Conservation (phyloP, 1,284 basidiomycete genomes). For the Apiotrichum veenhuisii region DNA sequence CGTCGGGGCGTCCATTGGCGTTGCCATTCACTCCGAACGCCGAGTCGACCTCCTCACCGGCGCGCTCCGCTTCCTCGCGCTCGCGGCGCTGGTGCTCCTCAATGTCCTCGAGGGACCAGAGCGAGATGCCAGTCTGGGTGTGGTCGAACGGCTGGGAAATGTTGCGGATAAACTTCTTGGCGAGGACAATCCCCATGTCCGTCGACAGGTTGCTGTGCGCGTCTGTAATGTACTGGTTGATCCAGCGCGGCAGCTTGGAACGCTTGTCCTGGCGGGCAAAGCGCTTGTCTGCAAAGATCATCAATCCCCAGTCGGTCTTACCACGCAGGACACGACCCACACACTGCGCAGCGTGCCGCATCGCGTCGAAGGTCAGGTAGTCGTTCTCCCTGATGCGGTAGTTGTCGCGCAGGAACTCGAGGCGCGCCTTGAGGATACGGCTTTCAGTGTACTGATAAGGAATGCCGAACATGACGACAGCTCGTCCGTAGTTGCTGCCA, state of each 20-base stretch:
- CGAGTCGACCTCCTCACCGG: conserved; percentile 22
- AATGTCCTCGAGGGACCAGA: conserved; percentile 69
- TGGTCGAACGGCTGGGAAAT: conserved; percentile 97
- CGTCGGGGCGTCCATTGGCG: conserved; percentile 12
- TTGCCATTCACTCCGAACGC: conserved; percentile 20
- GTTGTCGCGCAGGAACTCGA: conserved; percentile 97
- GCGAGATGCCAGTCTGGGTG: conserved; percentile 86
- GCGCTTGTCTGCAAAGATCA: conserved; percentile 99
- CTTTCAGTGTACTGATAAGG: conserved; percentile 99
- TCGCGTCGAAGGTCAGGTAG: conserved; percentile 98
- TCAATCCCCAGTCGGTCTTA: conserved; percentile 99
- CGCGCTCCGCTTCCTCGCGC: conserved; percentile 35
- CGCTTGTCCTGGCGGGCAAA: conserved; percentile 97
- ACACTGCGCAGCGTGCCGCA: conserved; percentile 98
- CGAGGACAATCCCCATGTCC: conserved; percentile 94
- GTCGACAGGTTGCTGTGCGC: conserved; percentile 95
- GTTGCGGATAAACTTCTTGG: conserved; percentile 93
- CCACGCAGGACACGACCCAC: conserved; percentile 95
- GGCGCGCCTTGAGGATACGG: conserved; percentile 90
- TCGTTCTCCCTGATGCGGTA: conserved; percentile 98
- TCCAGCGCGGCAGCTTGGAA: conserved; percentile 96
- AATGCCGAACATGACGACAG: conserved; percentile 99
- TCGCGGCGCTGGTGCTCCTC: conserved; percentile 43
- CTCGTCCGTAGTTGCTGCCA: conserved; percentile 81
- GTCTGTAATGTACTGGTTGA: conserved; percentile 98